phyloP scores from a whole-genome alignment of 2,329 filamentous ascomycete genomes.

The Phialemoniopsis sp. region DNA sequence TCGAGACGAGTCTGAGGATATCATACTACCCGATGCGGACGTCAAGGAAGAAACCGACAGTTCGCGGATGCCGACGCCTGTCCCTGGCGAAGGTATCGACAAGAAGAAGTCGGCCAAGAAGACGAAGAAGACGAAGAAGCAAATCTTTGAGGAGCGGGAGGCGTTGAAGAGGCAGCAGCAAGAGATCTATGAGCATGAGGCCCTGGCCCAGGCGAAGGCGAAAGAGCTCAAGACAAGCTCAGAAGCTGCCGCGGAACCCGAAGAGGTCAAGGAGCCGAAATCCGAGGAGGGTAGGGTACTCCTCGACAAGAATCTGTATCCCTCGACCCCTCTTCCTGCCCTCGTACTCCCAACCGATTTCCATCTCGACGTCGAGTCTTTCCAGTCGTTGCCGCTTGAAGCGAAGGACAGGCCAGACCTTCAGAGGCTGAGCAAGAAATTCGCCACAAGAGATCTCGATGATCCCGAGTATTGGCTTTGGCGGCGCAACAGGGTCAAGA shows the following conservation, averaged over 20 bases:
- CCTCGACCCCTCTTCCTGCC: slow-evolving; percentile 41
- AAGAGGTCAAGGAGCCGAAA: slow-evolving; percentile 20
- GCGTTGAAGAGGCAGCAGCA: slow-evolving; percentile 54
- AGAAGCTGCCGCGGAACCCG: slow-evolving; percentile 15
- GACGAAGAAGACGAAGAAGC: slow-evolving; percentile 76
- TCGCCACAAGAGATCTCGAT: slow-evolving; percentile 35
- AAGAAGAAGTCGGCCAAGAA: slow-evolving; percentile 64
- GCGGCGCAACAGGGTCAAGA: slow-evolving; percentile 50
- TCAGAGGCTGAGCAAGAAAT: slow-evolving; percentile 43
- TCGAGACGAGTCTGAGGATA: slow-evolving; percentile 45
- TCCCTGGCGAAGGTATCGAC: slow-evolving; percentile 30
- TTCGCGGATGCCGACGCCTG: slow-evolving; percentile 43
- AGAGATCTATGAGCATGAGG: slow-evolving; percentile 40
- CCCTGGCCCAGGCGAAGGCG: slow-evolving; percentile 24
- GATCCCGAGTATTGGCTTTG: slow-evolving; percentile 54
- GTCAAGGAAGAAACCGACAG: slow-evolving; percentile 42
- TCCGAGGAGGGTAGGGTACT: too few species aligned
- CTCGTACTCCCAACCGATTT: slow-evolving; percentile 40
- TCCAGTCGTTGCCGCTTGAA: slow-evolving; percentile 39
- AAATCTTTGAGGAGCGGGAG: slow-evolving; percentile 65
- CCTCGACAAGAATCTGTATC: slow-evolving; percentile 41
- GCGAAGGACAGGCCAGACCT: slow-evolving; percentile 44
- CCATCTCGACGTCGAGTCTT: slow-evolving; percentile 37
- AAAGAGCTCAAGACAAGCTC: slow-evolving; percentile 28
- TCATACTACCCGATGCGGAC: slow-evolving; percentile 38